These are phyloP conservation scores for Steccherinum ochraceum DNA, from an alignment of 768 basidiomycete species.

Conservation along the genomic window DNA sequence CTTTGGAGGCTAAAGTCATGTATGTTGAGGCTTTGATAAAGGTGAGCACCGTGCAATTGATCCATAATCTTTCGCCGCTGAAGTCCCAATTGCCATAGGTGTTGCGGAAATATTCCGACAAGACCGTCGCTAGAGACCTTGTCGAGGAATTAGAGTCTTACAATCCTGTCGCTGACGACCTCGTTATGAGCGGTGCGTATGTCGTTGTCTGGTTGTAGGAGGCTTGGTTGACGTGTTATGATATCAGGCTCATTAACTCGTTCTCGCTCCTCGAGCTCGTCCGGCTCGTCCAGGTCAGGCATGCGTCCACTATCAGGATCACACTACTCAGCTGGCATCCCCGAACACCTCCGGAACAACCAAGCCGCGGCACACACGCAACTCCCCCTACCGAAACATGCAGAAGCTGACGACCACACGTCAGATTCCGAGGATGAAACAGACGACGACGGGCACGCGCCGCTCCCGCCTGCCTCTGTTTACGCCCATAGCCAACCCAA, in stretches of 20 bases:
- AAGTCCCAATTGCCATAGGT: constrained; percentile 58
- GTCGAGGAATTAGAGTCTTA: constrained; percentile 76
- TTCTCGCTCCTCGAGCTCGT: constrained; percentile 56
- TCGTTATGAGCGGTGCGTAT: constrained; percentile 57
- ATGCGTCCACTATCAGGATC: constrained; percentile 18
- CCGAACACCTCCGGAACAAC: constrained; percentile 7
- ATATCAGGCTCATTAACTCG: constrained; percentile 32
- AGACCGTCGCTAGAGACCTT: constrained; percentile 67
- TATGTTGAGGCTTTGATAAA: constrained; percentile 87
- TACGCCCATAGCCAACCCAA: constrained; percentile 33
- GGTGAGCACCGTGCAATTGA: constrained; percentile 32
- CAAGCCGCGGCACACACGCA: constrained; percentile 10
- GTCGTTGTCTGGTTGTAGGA: no score
- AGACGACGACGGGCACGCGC: constrained; percentile 37
- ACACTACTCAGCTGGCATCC: constrained; percentile 10
- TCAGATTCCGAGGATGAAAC: constrained; percentile 41
- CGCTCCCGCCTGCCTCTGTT: constrained; percentile 15
- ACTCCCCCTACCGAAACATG: constrained; percentile 12
- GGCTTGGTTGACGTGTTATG: constrained; percentile 2
- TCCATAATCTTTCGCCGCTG: not conserved
- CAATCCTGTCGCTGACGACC: constrained; percentile 57
- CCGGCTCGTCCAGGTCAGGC: constrained; percentile 56
- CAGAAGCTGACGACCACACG: constrained; percentile 12
- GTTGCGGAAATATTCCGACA: constrained; percentile 76
- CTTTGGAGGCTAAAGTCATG: constrained; percentile 77